Conservation (phyloP, 1,284 basidiomycete species). For the Apiotrichum montevideense region DNA sequence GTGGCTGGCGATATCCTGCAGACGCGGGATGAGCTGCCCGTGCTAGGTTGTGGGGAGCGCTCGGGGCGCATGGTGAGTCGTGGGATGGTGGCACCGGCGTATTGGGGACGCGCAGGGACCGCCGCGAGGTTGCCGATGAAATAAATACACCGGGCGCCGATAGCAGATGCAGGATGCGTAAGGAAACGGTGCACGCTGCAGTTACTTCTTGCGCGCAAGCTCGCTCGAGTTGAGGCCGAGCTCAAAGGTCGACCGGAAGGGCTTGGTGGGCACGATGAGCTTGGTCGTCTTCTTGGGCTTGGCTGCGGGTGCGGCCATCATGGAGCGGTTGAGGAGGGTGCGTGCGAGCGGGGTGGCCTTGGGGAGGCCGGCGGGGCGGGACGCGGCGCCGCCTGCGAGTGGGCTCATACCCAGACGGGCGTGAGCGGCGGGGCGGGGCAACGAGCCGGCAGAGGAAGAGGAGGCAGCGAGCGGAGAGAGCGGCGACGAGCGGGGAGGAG, state of each 20-base stretch:
- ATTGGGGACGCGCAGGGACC: too few species aligned
- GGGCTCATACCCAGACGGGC: slow-evolving; percentile 16
- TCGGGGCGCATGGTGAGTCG: not conserved
- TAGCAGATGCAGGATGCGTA: too few species aligned
- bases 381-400: slow-evolving; percentile 7
- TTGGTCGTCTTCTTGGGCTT: slow-evolving; percentile 26
- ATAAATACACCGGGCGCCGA: too few species aligned
- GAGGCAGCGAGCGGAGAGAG: slow-evolving; percentile 7
- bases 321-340: slow-evolving; percentile 32
- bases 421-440: slow-evolving; percentile 2
- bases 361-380: slow-evolving; percentile 15
- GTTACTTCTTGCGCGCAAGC: slow-evolving; percentile 18
- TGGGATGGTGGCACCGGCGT: not conserved
- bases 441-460: not conserved
- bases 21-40: not conserved
- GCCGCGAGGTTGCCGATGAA: too few species aligned
- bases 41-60: not conserved
- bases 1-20: too few species aligned
- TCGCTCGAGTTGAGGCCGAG: slow-evolving; percentile 37
- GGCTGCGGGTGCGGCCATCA: slow-evolving; percentile 9
- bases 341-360: slow-evolving; percentile 39
- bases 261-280: slow-evolving; percentile 41
- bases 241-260: slow-evolving; percentile 41
- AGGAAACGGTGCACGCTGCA: too few species aligned
- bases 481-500: slow-evolving; percentile 10